Evolutionary conservation across 768 basidiomycete species (phyloP), one percentile per base, ranked within the genome.

Genomic region (Podaxis sp.): DNA sequence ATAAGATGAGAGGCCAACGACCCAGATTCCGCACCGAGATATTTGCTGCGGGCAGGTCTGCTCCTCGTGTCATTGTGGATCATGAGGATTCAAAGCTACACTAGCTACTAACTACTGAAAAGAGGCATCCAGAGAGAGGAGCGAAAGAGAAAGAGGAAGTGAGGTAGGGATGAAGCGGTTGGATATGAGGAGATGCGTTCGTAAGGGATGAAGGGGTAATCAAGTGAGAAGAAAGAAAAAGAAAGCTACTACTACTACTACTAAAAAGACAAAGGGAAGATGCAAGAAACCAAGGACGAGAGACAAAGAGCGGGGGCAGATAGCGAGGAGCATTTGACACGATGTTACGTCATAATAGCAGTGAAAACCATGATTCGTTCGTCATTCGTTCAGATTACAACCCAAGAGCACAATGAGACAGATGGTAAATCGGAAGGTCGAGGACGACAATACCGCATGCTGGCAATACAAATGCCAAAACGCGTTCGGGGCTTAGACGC

Each of bases 401-500:
- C 58, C 52, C 60, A 56, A 46, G 53, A 30, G 22, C 13, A 66
- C 48, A 46, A 20, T 30, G 51, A 53, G 50, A 66, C 48, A 44
- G 51, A 60, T 33, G 50, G 24, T 24, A 51, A 52, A 33, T 33
- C 53, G 51, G 15, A 63, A 44, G 58, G 56, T 51, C 36, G 36
- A 40, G 65, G 40, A 54, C 12, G 53, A n/a, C 30, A 20, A 17
- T 17, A 41, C 22, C 51, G 12, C 24, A 41, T 12, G 24, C 11
- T 28, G 57, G 28, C 44, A 60, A 10, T 22, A 26, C 54, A 57
- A 61, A 26, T 46, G n/a, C 20, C 44, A 22, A 20, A 17, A 41
- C 13, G 40, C 40, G 17, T 41, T 17, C 12, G 48, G 13, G 22
- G 53, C 58, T 74, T 79, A 96, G 53, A 99, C 93, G 66, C 88